Base-by-base conservation (phyloP, 495 filamentous ascomycete genomes). In the Collariella sp. region DNA sequence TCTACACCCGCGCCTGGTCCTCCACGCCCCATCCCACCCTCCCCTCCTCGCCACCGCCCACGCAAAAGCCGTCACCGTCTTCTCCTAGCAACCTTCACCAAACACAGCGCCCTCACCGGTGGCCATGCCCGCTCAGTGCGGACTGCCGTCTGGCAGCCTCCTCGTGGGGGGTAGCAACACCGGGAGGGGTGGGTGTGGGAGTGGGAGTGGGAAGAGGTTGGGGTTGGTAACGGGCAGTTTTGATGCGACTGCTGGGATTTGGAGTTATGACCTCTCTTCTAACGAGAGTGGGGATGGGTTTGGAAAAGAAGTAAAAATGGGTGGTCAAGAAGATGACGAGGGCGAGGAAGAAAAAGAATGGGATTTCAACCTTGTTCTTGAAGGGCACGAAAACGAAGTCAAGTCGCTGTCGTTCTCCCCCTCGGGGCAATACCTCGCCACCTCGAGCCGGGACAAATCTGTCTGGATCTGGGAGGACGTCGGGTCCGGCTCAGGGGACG, bases 381-480 rank as follows among this genome's bases (percentile, higher is more conserved):
- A 96, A 58, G 93, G 93, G 0, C 93, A 97, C 61, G 91, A 96
- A 44, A 87, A 84, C 50, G 93, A 98, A 67, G 84, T 98, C 61
- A 98, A 98, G 65, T 79, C 76, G 23, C 80, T 95, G 2, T 79
- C 85, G 13, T 98, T 88, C 80, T 85, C 82, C 2, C 79, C 89
- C 0, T 84, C 82, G 0, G 89, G 89, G 0, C 83, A 85, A 67
- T 80, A 85, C 52, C 79, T 98, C 4, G 93, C 93, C 6, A 96
- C 91, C 0, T 97, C 90, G 64, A 84, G 81, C 20, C 77, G 93
- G 11, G 93, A 98, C 68, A 96, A 96, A 72, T 85, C 81, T 20
- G 87, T 98, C n/a, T 98, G 93, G 93, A 86, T 98, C 46, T 98
- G 93, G 93, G 93, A 98, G 68, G 91, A 96, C 64, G 77, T 97